phyloP scores from a whole-genome alignment of 2,329 filamentous ascomycete genomes.

The Alternaria hordeiaustralica region DNA sequence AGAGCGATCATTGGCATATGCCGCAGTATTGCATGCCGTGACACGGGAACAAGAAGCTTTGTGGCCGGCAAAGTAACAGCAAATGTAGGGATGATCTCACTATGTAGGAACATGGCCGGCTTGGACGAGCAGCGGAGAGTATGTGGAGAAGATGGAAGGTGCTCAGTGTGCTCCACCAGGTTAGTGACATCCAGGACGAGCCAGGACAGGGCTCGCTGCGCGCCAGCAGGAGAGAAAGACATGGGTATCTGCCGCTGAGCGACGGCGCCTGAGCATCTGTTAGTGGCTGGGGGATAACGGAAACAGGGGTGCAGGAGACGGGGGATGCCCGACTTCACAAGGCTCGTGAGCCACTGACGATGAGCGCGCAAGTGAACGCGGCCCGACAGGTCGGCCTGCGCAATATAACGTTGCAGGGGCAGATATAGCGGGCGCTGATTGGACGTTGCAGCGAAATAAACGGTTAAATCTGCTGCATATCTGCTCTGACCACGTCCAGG shows the following conservation, averaged over 20 bases:
- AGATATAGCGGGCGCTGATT: constrained; percentile 26
- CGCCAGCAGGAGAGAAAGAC: constrained; percentile 29
- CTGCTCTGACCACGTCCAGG: constrained; percentile 24
- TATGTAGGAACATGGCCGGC: constrained; percentile 39
- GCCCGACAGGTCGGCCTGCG: constrained; percentile 40
- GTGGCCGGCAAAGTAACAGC: constrained; percentile 32
- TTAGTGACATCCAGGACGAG: constrained; percentile 30
- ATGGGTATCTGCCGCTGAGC: constrained; percentile 29
- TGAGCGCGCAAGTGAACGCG: constrained; percentile 25
- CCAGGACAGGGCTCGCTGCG: constrained; percentile 40
- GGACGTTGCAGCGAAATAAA: constrained; percentile 34
- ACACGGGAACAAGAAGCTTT: constrained; percentile 30
- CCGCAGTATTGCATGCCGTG: constrained; percentile 35
- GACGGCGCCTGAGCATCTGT: constrained; percentile 24
- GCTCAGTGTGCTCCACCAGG: constrained; percentile 40
- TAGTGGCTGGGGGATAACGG: constrained; percentile 33
- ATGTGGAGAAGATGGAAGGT: constrained; percentile 48
- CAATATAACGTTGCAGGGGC: constrained; percentile 43
- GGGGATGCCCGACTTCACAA: constrained; percentile 28
- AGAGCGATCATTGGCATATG: constrained; percentile 19
- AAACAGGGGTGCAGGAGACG: constrained; percentile 26
- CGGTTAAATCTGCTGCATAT: constrained; percentile 42
- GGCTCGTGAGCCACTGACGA: constrained; percentile 33
- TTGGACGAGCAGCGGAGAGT: constrained; percentile 40
- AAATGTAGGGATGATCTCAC: constrained; percentile 44